A percentile compares a stretch with the other conserved stretches of the same genome.
These are phyloP conservation scores for Xylaria sp. DNA, from an alignment of 2,329 filamentous ascomycete species.

Conservation along the genomic window DNA sequence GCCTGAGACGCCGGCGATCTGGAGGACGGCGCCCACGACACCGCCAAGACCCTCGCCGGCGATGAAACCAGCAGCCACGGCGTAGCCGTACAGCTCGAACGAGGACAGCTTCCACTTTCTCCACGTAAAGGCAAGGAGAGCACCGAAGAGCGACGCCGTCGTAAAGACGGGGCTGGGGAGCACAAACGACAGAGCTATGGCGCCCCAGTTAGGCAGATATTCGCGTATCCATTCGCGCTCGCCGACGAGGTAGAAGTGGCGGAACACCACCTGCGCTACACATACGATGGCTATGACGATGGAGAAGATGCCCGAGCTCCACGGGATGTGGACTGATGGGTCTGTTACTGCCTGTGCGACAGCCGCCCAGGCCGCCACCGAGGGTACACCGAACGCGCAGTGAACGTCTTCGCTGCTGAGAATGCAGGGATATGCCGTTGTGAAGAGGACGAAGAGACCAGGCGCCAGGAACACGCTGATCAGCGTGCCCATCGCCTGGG, in stretches of 20 bases:
- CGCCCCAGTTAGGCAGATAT: constrained; percentile 71
- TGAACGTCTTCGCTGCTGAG: constrained; percentile 56
- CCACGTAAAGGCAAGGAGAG: constrained; percentile 63
- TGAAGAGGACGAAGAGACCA: constrained; percentile 74
- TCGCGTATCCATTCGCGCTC: constrained; percentile 62
- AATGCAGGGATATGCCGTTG: constrained; percentile 75
- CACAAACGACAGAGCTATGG: constrained; percentile 68
- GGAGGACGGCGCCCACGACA: constrained; percentile 62
- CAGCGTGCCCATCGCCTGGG: constrained; percentile 70
- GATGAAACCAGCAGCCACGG: constrained; percentile 68
- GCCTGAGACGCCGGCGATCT: constrained; percentile 50
- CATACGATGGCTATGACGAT: constrained; percentile 65
- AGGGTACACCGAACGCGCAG: constrained; percentile 71
- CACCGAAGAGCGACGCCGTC: constrained; percentile 68
- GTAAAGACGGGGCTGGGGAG: constrained; percentile 66
- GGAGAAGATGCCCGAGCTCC: constrained; percentile 65
- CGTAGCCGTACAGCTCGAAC: constrained; percentile 69
- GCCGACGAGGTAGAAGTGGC: constrained; percentile 65
- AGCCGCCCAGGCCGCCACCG: constrained; percentile 72
- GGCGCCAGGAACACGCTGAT: constrained; percentile 74
- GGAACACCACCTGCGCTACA: constrained; percentile 61
- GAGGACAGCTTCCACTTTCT: constrained; percentile 60
- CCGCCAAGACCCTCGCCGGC: constrained; percentile 72
- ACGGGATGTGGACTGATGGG: constrained; percentile 64
- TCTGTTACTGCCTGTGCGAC: constrained; percentile 71